Evolutionary conservation across 306 rosid species (phyloP).

Genomic region (Cicer judaicum): DNA sequence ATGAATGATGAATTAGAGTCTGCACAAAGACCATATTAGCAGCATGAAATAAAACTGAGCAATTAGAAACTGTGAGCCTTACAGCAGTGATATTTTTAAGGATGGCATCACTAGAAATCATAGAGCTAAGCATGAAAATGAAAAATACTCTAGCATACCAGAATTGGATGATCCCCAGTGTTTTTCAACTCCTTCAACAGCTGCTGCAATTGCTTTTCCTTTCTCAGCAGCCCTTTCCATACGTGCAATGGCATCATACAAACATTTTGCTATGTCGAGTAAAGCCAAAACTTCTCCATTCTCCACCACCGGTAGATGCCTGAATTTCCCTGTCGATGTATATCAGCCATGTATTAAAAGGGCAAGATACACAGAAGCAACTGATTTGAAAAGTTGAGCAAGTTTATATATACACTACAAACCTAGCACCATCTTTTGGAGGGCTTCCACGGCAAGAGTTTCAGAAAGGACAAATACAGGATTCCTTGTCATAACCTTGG

Average conservation of each 20-base stretch:
- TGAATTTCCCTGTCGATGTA: constrained; percentile 78
- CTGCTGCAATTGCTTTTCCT: constrained; percentile 99
- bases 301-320: constrained; percentile 97
- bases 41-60: constrained; percentile 29
- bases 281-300: constrained; percentile 97
- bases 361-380: constrained; percentile 37
- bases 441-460: constrained; percentile 98
- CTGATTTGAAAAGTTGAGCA: constrained; percentile 38
- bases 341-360: constrained; percentile 43
- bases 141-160: constrained; percentile 63
- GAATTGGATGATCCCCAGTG: constrained; percentile 83
- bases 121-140: constrained; percentile 25
- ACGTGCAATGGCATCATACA: constrained; percentile 96
- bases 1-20: constrained; percentile 84
- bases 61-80: constrained; percentile 19
- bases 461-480: constrained; percentile 91
- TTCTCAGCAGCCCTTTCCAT: constrained; percentile 99
- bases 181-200: constrained; percentile 99
- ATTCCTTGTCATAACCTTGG: constrained; percentile 94
- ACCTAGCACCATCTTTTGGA: constrained; percentile 99
- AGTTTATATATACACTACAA: constrained; percentile 42
- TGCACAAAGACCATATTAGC: constrained; percentile 51
- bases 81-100: not conserved
- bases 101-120: constrained; percentile 19
- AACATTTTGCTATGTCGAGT: constrained; percentile 97